These are phyloP conservation scores for Pythium guiyangense DNA, from an alignment of 352 stramenopile genomes.

Conservation along the genomic window DNA sequence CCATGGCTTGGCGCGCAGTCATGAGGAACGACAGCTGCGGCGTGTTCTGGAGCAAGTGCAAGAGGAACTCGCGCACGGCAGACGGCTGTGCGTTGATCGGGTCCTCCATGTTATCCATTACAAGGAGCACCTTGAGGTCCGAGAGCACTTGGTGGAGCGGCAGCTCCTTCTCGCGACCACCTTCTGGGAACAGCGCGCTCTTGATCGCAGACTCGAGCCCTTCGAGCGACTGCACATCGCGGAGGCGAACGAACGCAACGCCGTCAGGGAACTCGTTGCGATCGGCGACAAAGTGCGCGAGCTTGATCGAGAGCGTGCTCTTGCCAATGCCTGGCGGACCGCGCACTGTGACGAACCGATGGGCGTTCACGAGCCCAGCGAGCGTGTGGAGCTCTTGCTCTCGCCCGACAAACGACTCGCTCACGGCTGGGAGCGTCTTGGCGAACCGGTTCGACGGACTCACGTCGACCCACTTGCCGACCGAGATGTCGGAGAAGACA, in stretches of 20 bases:
- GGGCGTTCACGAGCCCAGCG: slow-evolving; percentile 46
- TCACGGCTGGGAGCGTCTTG: slow-evolving; percentile 62
- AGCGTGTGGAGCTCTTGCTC: slow-evolving; percentile 74
- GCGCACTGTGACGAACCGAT: slow-evolving; percentile 68
- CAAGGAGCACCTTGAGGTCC: slow-evolving; percentile 56
- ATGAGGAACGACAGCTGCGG: slow-evolving; percentile 61
- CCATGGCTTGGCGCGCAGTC: slow-evolving; percentile 69
- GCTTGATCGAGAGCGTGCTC: slow-evolving; percentile 64
- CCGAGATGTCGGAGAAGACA: slow-evolving; percentile 67
- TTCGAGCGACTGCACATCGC: slow-evolving; percentile 65
- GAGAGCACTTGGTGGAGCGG: slow-evolving; percentile 49
- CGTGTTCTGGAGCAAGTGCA: slow-evolving; percentile 62
- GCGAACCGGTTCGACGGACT: slow-evolving; percentile 61
- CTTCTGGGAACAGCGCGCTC: slow-evolving; percentile 54
- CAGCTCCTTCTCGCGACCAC: slow-evolving; percentile 56
- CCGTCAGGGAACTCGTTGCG: slow-evolving; percentile 69
- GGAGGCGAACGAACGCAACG: slow-evolving; percentile 68
- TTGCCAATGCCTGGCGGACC: slow-evolving; percentile 74
- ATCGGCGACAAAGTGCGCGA: slow-evolving; percentile 70
- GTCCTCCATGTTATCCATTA: slow-evolving; percentile 85
- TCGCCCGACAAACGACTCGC: slow-evolving; percentile 68
- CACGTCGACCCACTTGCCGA: slow-evolving; percentile 73
- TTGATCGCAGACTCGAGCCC: slow-evolving; percentile 73
- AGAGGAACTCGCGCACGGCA: slow-evolving; percentile 47
- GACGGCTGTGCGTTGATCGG: slow-evolving; percentile 63